A percentile compares a stretch with the other conserved stretches of the same genome.
Conservation (phyloP, 1,139 yeast species). For the Pichia sp. region DNA sequence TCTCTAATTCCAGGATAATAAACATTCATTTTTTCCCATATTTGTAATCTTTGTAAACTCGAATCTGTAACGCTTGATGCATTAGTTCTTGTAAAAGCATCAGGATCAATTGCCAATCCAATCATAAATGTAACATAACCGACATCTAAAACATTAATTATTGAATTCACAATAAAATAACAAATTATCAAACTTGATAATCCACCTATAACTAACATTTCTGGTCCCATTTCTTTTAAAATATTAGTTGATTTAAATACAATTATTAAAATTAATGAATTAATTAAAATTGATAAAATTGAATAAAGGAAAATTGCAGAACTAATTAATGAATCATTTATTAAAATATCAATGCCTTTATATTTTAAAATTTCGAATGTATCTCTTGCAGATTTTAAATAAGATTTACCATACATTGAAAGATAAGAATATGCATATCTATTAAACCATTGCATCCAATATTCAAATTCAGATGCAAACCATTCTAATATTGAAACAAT, state of each 20-base stretch:
- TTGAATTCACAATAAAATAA: constrained; percentile 67
- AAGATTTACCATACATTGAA: constrained; percentile 80
- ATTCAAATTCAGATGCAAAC: constrained; percentile 59
- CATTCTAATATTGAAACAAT: constrained; percentile 42
- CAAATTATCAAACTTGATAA: constrained; percentile 74
- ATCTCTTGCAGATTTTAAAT: constrained; percentile 69
- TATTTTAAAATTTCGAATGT: constrained; percentile 73
- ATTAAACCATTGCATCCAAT: constrained; percentile 82
- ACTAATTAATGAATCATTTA: constrained; percentile 77
- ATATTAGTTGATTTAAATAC: constrained; percentile 38
- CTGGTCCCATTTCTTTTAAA: constrained; percentile 51
- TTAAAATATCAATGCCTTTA: constrained; percentile 81
- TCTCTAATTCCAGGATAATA: constrained; percentile 65
- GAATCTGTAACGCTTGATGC: constrained; percentile 9
- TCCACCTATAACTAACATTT: constrained; percentile 68
- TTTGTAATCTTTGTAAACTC: constrained; percentile 50
- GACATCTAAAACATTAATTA: constrained; percentile 63
- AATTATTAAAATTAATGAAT: constrained; percentile 15
- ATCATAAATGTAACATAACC: constrained; percentile 85
- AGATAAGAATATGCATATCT: constrained; percentile 86
- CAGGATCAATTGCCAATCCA: constrained; percentile 84
- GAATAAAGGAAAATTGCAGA: constrained; percentile 75
- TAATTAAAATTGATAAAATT: constrained; percentile 60
- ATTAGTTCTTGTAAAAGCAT: constrained; percentile 41
- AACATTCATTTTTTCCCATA: constrained; percentile 63